Evolutionary conservation across 1,284 basidiomycete species (phyloP), one percentile per base, ranked within the genome.

Genomic region (Sanguinoderma infundibulare): DNA sequence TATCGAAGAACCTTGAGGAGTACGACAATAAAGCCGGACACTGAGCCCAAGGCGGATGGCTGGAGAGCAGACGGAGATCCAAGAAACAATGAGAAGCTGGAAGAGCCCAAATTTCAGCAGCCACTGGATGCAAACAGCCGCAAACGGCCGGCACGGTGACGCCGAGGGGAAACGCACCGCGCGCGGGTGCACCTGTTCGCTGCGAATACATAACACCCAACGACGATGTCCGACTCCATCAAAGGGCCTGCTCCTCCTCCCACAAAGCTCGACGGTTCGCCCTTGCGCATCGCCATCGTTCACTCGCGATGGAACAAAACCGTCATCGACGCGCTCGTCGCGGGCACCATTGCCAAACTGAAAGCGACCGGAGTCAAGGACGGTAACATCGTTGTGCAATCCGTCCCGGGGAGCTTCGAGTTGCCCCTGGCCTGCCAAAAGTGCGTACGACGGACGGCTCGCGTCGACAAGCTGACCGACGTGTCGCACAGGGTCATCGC

Each of bases 321-420:
- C 26, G 87, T 97, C 73, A 92, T 98, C 72, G 90, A 94, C 30
- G 86, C 94, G 15, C 87, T 98, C 53, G 81, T 98, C 61, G 78
- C 82, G 0, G 96, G 96, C 47, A 86, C 91, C 9, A 77, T 95
- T 61, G 77, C 80, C 32, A 94, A 91, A 73, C 84, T 98, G 67
- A 91, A 87, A 77, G 88, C 88, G 69, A 82, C 86, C 38, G 96
- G 96, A 44, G 96, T 98, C 65, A 93, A 93, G 79, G 86, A 92
- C 61, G 84, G 85, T 72, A 97, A 98, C 73, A 98, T 98, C 69
- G 84, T 95, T 60, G 81, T 98, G 57, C 92, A 97, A 79, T 91
- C 88, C 30, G 95, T 99, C 1, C 96, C 97, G 0, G 97, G 97
- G 20, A 94, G 91, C 77, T 98, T 89, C 75, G 95, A 98, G 80